Conservation (phyloP, 2,329 filamentous ascomycete species). For the Claviceps sp. region DNA sequence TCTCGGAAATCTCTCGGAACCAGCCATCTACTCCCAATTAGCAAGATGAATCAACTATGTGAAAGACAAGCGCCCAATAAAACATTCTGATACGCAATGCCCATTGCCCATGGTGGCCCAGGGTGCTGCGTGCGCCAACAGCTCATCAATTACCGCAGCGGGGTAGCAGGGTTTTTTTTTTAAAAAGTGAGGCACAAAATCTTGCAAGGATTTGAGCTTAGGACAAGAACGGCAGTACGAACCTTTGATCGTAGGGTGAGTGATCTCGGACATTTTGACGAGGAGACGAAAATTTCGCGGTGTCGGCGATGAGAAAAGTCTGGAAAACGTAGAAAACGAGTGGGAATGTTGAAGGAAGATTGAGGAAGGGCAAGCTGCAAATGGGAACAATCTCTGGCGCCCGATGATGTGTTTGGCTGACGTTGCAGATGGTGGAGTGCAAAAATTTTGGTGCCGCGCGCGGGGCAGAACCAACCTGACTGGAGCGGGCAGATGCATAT, state of each 20-base stretch:
- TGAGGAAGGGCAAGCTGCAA: neutral
- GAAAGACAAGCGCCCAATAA: neutral
- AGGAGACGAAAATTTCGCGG: conserved; percentile 4
- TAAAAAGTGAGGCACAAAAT: neutral
- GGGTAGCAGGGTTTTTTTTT: neutral
- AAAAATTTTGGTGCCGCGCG: conserved; percentile 3
- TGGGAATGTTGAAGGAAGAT: neutral
- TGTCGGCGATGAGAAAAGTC: neutral
- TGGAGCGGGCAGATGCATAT: neutral
- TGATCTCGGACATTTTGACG: conserved; percentile 49
- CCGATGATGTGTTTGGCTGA: conserved; percentile 3
- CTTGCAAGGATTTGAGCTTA: neutral
- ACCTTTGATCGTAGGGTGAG: conserved; percentile 65
- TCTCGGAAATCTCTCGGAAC: conserved; percentile 97
- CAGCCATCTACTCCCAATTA: conserved; percentile 64
- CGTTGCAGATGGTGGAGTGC: conserved; percentile 1
- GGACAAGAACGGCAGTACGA: conserved; percentile 6
- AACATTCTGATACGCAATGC: neutral
- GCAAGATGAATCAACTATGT: neutral
- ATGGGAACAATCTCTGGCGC: conserved; percentile 2
- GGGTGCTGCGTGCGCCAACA: neutral
- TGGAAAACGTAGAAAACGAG: conserved; percentile 2
- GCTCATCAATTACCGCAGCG: neutral
- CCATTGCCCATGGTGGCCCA: no score
- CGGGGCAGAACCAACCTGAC: neutral